Percentiles rank a stretch among this genome's conserved stretches.
phyloP scores from a whole-genome alignment of 179 eudicot genomes.

The Silene vulgaris region DNA sequence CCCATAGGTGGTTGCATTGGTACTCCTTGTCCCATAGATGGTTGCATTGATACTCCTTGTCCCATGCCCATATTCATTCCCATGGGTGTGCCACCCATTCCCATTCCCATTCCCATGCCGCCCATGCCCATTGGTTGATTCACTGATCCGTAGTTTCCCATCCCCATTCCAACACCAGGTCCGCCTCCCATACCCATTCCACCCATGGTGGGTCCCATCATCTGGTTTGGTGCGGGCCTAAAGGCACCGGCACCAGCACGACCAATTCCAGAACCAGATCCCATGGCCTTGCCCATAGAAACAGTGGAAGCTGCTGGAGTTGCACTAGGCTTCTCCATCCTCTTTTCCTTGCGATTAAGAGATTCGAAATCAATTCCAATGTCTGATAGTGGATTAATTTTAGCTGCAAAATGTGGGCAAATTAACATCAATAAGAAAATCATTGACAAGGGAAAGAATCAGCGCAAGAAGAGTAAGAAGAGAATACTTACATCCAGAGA shows the following conservation, averaged over 20 bases:
- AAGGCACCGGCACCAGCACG: constrained; percentile 67
- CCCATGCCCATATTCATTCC: constrained; percentile 48
- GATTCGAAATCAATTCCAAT: constrained; percentile 94
- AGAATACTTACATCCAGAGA: constrained; percentile 79
- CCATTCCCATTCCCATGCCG: constrained; percentile 43
- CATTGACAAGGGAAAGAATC: not conserved
- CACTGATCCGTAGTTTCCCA: constrained; percentile 10
- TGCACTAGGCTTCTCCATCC: constrained; percentile 80
- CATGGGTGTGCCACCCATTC: constrained; percentile 29
- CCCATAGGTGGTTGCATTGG: constrained; percentile 46
- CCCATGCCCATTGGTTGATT: constrained; percentile 43
- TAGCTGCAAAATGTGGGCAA: constrained; percentile 54
- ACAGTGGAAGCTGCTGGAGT: constrained; percentile 53
- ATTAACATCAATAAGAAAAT: constrained; percentile 10
- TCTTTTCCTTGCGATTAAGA: constrained; percentile 88
- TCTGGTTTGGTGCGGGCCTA: constrained; percentile 52
- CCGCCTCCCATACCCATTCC: constrained; percentile 13
- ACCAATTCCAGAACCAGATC: constrained; percentile 92
- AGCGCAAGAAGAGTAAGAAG: not conserved
- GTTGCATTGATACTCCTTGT: constrained; percentile 49
- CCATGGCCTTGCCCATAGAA: constrained; percentile 98
- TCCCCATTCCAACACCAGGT: constrained; percentile 18
- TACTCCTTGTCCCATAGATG: constrained; percentile 22
- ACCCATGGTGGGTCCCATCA: constrained; percentile 56
- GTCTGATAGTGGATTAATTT: constrained; percentile 75